Evolutionary conservation across 164 flowering plant genomes (phyloP).

Genomic region (Tetracentron sinense): DNA sequence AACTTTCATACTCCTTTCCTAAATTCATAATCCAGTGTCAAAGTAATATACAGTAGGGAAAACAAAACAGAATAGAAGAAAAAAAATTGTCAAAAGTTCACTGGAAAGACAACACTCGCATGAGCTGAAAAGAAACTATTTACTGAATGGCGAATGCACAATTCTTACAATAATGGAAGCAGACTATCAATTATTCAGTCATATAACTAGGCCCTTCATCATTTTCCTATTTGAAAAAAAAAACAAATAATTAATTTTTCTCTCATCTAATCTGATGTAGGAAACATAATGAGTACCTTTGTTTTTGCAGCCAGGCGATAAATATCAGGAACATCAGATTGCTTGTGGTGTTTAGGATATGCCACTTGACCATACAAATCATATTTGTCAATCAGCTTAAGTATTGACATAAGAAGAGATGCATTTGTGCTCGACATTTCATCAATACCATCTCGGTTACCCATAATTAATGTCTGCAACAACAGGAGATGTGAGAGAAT

Average conservation of each 20-base stretch:
- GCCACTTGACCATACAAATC: slow-evolving; percentile 99
- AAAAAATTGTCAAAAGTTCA: too few species aligned
- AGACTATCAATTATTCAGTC: too few species aligned
- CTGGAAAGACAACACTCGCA: too few species aligned
- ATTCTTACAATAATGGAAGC: too few species aligned
- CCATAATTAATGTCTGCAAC: slow-evolving; percentile 88
- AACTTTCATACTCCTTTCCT: too few species aligned
- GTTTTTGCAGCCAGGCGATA: slow-evolving; percentile 96
- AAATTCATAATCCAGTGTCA: too few species aligned
- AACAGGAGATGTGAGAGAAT: slow-evolving; percentile 13
- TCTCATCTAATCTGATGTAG: neutral
- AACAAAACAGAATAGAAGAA: too few species aligned
- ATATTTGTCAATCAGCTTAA: slow-evolving; percentile 91
- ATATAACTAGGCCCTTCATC: neutral
- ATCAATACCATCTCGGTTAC: slow-evolving; percentile 89
- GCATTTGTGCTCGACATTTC: slow-evolving; percentile 93
- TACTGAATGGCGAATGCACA: neutral
- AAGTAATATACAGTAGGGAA: too few species aligned
- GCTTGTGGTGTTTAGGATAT: slow-evolving; percentile 97
- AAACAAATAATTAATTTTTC: neutral
- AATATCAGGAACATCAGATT: slow-evolving; percentile 92
- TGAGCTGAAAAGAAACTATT: neutral
- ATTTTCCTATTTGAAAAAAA: too few species aligned
- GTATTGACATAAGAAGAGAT: slow-evolving; percentile 75
- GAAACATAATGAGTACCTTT: slow-evolving; percentile 49